A percentile compares a stretch with the other conserved stretches of the same genome.
Conservation (phyloP, 1,284 basidiomycete genomes). For the Pulchroboletus neoregius region DNA sequence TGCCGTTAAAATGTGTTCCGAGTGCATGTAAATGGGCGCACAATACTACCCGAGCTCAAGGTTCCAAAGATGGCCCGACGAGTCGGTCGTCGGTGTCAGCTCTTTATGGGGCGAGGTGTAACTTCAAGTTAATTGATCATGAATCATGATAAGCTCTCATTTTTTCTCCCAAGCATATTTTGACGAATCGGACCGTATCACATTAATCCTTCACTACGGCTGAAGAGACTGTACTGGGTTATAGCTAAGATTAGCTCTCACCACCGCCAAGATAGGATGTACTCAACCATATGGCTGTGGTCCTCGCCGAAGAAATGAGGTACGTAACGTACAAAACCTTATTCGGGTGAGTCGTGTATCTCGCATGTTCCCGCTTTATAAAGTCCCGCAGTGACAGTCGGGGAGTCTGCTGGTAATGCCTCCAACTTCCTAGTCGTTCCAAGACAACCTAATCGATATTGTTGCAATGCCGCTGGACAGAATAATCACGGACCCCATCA, state of each 20-base stretch:
- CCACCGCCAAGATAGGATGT: neutral
- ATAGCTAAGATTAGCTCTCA: neutral
- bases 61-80: no score
- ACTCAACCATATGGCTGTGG: slow-evolving; percentile 4
- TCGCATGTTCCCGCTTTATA: slow-evolving; percentile 28
- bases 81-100: no score
- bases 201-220: neutral
- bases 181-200: neutral
- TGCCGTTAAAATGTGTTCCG: no score
- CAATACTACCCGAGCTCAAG: no score
- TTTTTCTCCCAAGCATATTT: neutral
- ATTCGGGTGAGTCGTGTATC: slow-evolving; percentile 19
- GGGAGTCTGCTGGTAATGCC: slow-evolving; percentile 7
- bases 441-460: neutral
- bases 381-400: slow-evolving; percentile 13
- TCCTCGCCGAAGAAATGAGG: slow-evolving; percentile 9
- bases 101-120: no score
- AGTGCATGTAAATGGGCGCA: no score
- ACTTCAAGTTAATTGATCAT: no score
- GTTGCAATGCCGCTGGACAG: slow-evolving; percentile 30
- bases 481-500: slow-evolving; percentile 34
- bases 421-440: slow-evolving; percentile 1
- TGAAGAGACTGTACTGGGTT: neutral
- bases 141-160: no score
- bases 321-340: slow-evolving; percentile 16